Evolutionary conservation across 257 asterid genomes (phyloP), one percentile per base, ranked within the genome.

Genomic region (Misopates orontium): DNA sequence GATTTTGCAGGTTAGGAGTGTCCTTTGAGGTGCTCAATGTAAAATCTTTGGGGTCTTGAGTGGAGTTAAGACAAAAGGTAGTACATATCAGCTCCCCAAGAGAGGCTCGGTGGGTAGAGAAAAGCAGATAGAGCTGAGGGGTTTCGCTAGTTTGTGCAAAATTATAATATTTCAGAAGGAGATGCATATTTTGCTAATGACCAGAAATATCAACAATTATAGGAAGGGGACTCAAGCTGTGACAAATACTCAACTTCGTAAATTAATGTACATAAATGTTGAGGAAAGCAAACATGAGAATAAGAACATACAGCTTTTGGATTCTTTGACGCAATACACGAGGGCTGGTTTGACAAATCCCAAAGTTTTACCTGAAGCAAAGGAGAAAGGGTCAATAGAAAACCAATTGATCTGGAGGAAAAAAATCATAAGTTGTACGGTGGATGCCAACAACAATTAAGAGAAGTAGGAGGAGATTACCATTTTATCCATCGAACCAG

Each of bases 401-500:
- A 41, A 62, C 31, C 21, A 19, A 24, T 19, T 24, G 11, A 36
- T 45, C 31, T 61, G 28, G 50, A 49, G 4, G 12, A 56, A 24
- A 24, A 17, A 52, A 63, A 44, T 16, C 3, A 24, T 17, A 51
- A 3, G 45, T 42, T 39, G 53, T 48, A 10, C 2, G 40, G 22
- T 31, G 44, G 40, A 20, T 48, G 22, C 0, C 1, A 36, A 49
- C 9, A 54, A 47, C 54, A 39, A 11, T 54, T 36, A 19, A 75
- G 59, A 68, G 48, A 67, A 59, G 63, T 23, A 50, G 41, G 51
- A 15, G 19, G 24, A 55, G 66, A 64, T 21, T 81, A 93, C 97
- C 88, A 57, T 84, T 79, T 90, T 93, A 79, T 93, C 97, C 77
- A 75, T 81, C 53, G 96, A 93, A 68, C 92, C 96, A 44, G 99